Evolutionary conservation across 495 filamentous ascomycete genomes (phyloP), one percentile per base, ranked within the genome.

Genomic region (Coniosporium apollinis): DNA sequence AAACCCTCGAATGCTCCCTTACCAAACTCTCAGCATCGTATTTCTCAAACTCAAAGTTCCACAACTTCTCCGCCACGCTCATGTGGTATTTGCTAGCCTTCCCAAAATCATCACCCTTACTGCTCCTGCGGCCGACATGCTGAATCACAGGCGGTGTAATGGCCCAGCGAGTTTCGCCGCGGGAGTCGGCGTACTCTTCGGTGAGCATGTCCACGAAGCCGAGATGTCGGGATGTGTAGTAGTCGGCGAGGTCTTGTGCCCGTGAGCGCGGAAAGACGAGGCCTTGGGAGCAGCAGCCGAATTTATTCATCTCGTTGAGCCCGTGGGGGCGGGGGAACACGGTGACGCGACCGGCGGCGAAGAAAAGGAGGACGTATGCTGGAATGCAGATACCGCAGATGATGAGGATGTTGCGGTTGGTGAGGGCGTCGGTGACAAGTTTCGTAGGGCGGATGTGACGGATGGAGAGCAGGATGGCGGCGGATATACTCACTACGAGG

Each of bases 111-210:
- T 45, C 41, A 14, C 40, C 41, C 33, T 59, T 57, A 13, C 49
- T 49, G 37, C 56, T 59, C 48, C 43, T 54, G 6, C 47, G 37
- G 9, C 64, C 65, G 16, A 68, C 55, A 51, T 69, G 69, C 45
- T 69, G 67, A 18, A 73, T 44, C 14, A 70, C 42, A 41, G 54
- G 61, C 1, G 67, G 69, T 1, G 59, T 64, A 19, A 65, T 31
- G 4, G 63, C 66, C 64, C 59, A 69, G n/a, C 66, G 47, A 24
- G 49, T 37, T 54, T 43, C 50, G 3, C 51, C 41, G 16, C 56
- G 34, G 7, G 35, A 26, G 33, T 60, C 49, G 5, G 62, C 66
- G 43, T 55, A 64, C 4, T 56, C 45, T 33, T 73, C 67, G 2
- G 62, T 58, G 9, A 70, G 47, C 31, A 55, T 55, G 34, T 69